These are phyloP conservation scores for Obelidium mucronatum DNA, from an alignment of 192 early-diverging fungal genomes.

Conservation along the genomic window DNA sequence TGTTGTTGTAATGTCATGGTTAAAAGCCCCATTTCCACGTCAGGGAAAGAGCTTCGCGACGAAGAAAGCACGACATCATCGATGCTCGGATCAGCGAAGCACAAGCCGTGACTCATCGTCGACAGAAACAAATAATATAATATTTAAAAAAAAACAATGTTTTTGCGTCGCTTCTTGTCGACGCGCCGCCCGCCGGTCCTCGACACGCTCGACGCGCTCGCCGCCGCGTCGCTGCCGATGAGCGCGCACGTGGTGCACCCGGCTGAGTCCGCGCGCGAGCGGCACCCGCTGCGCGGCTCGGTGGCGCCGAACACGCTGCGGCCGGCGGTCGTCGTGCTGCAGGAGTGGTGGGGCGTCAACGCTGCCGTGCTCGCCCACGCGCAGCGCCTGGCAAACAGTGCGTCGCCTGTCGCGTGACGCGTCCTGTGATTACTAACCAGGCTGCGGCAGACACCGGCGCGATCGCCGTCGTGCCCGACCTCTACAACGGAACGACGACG, in stretches of 20 bases:
- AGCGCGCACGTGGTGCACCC: background rate
- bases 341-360: slow-evolving; percentile 57
- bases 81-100: too few species aligned
- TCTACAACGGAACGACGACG: slow-evolving; percentile 59
- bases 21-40: too few species aligned
- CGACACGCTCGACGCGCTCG: background rate
- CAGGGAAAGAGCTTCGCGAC: too few species aligned
- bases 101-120: background rate
- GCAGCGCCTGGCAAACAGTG: slow-evolving; percentile 52
- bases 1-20: too few species aligned
- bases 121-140: background rate
- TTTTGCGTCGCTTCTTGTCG: background rate
- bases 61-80: too few species aligned
- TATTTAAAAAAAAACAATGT: background rate
- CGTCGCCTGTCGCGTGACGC: background rate
- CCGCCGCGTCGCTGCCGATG: background rate
- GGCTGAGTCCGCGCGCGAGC: background rate
- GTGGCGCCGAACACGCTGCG: slow-evolving; percentile 5
- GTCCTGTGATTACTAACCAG: background rate
- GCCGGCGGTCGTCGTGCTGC: slow-evolving; percentile 40
- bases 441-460: slow-evolving; percentile 38
- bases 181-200: background rate
- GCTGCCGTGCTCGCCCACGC: slow-evolving; percentile 51
- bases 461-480: slow-evolving; percentile 50
- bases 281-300: slow-evolving; percentile 25